Conservation (phyloP, 805 yeast genomes). For the Sugiyamaella americana region DNA sequence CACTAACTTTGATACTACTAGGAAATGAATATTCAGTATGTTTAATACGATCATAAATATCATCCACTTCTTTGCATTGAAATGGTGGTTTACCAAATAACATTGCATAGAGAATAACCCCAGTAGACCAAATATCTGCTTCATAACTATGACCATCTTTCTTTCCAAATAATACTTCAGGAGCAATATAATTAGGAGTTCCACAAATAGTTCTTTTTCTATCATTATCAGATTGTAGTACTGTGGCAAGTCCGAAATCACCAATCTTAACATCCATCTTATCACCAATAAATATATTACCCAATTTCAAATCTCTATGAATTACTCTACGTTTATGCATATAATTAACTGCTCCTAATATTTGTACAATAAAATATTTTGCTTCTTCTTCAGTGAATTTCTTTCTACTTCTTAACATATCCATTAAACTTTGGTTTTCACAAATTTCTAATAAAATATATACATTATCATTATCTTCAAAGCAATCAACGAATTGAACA, state of each 20-base stretch:
- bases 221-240: slow-evolving; percentile 62
- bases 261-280: slow-evolving; percentile 94
- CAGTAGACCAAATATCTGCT: slow-evolving; percentile 97
- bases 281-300: slow-evolving; percentile 91
- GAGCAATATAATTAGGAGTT: slow-evolving; percentile 95
- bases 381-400: slow-evolving; percentile 88
- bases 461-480: slow-evolving; percentile 92
- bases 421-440: slow-evolving; percentile 92
- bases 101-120: slow-evolving; percentile 92
- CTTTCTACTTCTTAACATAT: slow-evolving; percentile 77
- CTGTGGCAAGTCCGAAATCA: slow-evolving; percentile 97
- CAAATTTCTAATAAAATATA: slow-evolving; percentile 92
- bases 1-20: slow-evolving; percentile 54
- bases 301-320: slow-evolving; percentile 93
- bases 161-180: slow-evolving; percentile 90
- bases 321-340: slow-evolving; percentile 88
- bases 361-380: slow-evolving; percentile 81
- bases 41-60: slow-evolving; percentile 88
- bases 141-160: slow-evolving; percentile 82
- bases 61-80: slow-evolving; percentile 90
- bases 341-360: slow-evolving; percentile 89
- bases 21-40: slow-evolving; percentile 78
- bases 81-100: slow-evolving; percentile 95
- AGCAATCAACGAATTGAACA: slow-evolving; percentile 91
- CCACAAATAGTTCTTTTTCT: slow-evolving; percentile 95